Percentiles rank a stretch among this genome's conserved stretches.
These are phyloP conservation scores for Chaetomium strumarium DNA, from an alignment of 2,329 filamentous ascomycete genomes.

Conservation along the genomic window DNA sequence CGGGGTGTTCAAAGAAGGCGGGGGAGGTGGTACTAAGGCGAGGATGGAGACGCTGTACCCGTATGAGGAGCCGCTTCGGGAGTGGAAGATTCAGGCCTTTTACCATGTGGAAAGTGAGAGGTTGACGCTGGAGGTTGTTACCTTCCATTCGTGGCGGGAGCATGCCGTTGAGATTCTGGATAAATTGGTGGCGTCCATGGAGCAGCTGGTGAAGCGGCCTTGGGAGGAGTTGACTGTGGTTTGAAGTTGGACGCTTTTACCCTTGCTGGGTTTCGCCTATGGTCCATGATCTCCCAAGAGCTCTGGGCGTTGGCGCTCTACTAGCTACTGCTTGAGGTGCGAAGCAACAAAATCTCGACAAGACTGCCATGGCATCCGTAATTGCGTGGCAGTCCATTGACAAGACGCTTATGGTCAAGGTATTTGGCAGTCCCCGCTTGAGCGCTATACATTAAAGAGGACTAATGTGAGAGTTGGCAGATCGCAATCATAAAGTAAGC, in stretches of 20 bases:
- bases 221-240: conserved; percentile 18
- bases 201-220: conserved; percentile 33
- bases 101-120: conserved; percentile 39
- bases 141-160: conserved; percentile 48
- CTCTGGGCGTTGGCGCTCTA: too few species aligned
- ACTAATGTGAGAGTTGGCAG: too few species aligned
- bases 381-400: too few species aligned
- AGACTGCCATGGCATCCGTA: too few species aligned
- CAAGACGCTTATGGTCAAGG: too few species aligned
- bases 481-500: too few species aligned
- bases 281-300: too few species aligned
- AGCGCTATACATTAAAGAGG: too few species aligned
- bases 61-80: conserved; percentile 48
- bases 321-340: too few species aligned
- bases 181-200: conserved; percentile 36
- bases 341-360: too few species aligned
- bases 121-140: conserved; percentile 54
- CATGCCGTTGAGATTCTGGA: conserved; percentile 47
- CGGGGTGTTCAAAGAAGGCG: conserved; percentile 19
- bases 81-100: conserved; percentile 59
- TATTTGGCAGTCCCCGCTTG: too few species aligned
- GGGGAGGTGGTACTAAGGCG: conserved; percentile 12
- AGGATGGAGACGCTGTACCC: conserved; percentile 55
- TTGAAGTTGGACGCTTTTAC: neutral
- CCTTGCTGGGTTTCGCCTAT: too few species aligned